Conservation (phyloP, 2,329 filamentous ascomycete genomes). For the Cladobotryum mycophilum region DNA sequence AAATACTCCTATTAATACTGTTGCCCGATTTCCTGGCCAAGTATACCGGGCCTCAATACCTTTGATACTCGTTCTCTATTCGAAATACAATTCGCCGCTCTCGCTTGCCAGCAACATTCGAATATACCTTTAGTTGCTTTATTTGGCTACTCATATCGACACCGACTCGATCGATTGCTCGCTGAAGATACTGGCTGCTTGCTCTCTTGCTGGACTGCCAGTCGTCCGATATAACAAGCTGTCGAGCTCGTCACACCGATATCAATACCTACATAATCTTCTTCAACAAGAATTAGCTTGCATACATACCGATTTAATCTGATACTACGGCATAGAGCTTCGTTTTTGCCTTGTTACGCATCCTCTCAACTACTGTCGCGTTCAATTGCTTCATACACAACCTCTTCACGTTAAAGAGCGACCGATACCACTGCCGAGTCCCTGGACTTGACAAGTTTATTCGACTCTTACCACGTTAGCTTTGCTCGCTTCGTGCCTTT, state of each 20-base stretch:
- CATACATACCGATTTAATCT: slow-evolving; percentile 11
- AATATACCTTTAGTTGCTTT: slow-evolving; percentile 5
- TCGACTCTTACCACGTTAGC: neutral
- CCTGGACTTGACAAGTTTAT: neutral
- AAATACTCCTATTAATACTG: slow-evolving; percentile 28
- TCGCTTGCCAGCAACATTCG: slow-evolving; percentile 13
- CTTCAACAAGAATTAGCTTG: slow-evolving; percentile 8
- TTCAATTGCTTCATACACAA: neutral
- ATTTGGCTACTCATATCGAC: slow-evolving; percentile 1
- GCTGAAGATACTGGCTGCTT: slow-evolving; percentile 4
- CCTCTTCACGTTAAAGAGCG: neutral
- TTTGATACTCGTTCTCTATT: slow-evolving; percentile 11
- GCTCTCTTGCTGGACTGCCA: neutral
- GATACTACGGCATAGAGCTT: neutral
- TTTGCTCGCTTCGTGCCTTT: slow-evolving; percentile 40
- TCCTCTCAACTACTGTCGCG: neutral
- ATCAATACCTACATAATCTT: slow-evolving; percentile 6
- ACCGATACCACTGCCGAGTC: neutral
- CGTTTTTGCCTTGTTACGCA: slow-evolving; percentile 17
- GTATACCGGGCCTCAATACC: slow-evolving; percentile 1
- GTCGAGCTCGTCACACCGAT: neutral
- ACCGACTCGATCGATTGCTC: slow-evolving; percentile 7
- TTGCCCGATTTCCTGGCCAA: slow-evolving; percentile 17
- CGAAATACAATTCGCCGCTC: slow-evolving; percentile 8
- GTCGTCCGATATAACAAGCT: neutral